phyloP scores from a whole-genome alignment of 352 stramenopile species.

The Phytophthora cactorum region DNA sequence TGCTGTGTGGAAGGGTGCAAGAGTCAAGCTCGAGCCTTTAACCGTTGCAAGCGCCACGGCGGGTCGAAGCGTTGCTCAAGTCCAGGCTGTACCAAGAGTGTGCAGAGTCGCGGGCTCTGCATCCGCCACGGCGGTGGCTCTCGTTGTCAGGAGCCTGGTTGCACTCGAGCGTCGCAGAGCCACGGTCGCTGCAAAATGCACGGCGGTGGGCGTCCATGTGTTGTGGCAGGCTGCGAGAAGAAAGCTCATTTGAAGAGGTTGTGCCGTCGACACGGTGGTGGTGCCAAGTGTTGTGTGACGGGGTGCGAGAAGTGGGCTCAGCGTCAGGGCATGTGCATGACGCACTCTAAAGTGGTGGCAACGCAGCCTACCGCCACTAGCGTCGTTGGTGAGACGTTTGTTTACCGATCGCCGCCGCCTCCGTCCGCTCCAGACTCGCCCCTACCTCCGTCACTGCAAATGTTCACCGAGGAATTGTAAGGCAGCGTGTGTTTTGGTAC shows the following conservation, averaged over 20 bases:
- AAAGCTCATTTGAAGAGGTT: slow-evolving; percentile 84
- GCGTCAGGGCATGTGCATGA: slow-evolving; percentile 87
- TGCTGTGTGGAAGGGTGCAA: slow-evolving; percentile 79
- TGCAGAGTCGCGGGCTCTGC: slow-evolving; percentile 73
- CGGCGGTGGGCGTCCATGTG: slow-evolving; percentile 56
- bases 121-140: slow-evolving; percentile 80
- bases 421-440: slow-evolving; percentile 15
- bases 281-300: slow-evolving; percentile 69
- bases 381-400: not conserved
- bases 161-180: slow-evolving; percentile 69
- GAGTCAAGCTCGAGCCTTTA: slow-evolving; percentile 83
- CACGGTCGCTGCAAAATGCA: slow-evolving; percentile 75
- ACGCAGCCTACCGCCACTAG: slow-evolving; percentile 12
- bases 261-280: slow-evolving; percentile 84
- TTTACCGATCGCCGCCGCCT: slow-evolving; percentile 2
- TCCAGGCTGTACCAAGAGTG: slow-evolving; percentile 78
- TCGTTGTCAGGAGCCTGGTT: slow-evolving; percentile 67
- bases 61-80: slow-evolving; percentile 84
- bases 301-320: slow-evolving; percentile 88
- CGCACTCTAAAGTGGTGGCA: slow-evolving; percentile 63
- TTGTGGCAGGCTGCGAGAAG: slow-evolving; percentile 79
- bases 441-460: slow-evolving; percentile 23
- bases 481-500: not conserved
- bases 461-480: slow-evolving; percentile 5
- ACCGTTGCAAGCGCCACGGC: slow-evolving; percentile 86